Percentiles rank a stretch among this genome's conserved stretches.
Conservation (phyloP, 768 basidiomycete genomes). For the Tephrocybe sp. region DNA sequence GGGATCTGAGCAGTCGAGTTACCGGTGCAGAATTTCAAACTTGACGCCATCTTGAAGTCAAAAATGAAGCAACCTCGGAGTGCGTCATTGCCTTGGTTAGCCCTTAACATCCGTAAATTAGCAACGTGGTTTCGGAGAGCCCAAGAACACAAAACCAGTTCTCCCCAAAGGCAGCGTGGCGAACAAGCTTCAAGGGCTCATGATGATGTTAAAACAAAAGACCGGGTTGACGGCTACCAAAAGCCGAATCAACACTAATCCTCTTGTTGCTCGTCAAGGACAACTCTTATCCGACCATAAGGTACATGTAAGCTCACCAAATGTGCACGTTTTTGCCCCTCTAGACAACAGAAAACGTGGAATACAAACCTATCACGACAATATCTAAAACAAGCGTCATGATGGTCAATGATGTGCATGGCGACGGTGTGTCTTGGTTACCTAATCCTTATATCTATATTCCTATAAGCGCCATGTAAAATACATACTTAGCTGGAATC, state of each 20-base stretch:
- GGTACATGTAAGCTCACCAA: no score
- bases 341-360: background rate
- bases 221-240: background rate
- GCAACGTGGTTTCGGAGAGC: slow-evolving; percentile 7
- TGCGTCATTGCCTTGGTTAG: slow-evolving; percentile 8
- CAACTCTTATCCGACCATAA: no score
- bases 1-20: slow-evolving; percentile 8
- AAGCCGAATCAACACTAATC: background rate
- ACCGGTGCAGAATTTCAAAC: background rate
- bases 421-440: slow-evolving; percentile 14
- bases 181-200: background rate
- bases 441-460: slow-evolving; percentile 11
- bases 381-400: background rate
- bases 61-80: background rate
- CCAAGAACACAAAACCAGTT: slow-evolving; percentile 6
- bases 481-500: slow-evolving; percentile 4
- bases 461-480: slow-evolving; percentile 10
- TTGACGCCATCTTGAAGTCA: slow-evolving; percentile 2
- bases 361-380: background rate
- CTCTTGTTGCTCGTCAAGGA: no score
- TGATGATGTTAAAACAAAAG: no score
- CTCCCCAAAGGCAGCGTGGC: background rate
- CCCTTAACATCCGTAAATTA: background rate
- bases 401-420: slow-evolving; percentile 10
- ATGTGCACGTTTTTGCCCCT: background rate